Conservation (phyloP, 768 basidiomycete species). For the Pulveroboletus ravenelii region DNA sequence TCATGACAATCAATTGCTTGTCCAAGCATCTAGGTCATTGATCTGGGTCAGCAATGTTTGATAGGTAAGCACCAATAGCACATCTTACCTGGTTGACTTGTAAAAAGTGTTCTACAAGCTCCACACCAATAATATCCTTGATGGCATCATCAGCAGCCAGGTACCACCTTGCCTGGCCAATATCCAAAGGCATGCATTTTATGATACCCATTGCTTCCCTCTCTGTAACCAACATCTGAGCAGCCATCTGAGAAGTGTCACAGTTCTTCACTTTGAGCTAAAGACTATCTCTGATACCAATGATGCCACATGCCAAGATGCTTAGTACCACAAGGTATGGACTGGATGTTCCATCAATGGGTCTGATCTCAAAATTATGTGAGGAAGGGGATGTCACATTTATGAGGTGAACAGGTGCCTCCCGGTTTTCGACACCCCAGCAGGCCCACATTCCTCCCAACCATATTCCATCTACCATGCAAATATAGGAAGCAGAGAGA, state of each 20-base stretch:
- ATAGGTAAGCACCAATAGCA: no score
- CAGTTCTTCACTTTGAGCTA: constrained; percentile 39
- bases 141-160: constrained; percentile 38
- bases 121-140: constrained; percentile 38
- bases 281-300: constrained; percentile 41
- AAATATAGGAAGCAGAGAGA: constrained; percentile 54
- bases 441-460: constrained; percentile 64
- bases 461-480: constrained; percentile 64
- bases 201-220: constrained; percentile 44
- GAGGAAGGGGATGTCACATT: constrained; percentile 44
- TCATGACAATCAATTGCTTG: no score
- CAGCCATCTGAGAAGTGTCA: constrained; percentile 28
- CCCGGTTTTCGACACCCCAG: constrained; percentile 70
- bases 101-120: constrained; percentile 46
- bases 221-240: constrained; percentile 41
- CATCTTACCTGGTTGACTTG: constrained; percentile 45
- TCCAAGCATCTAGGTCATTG: no score
- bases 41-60: no score
- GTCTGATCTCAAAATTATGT: constrained; percentile 60
- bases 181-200: constrained; percentile 46
- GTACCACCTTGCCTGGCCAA: constrained; percentile 42
- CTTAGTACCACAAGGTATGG: constrained; percentile 55
- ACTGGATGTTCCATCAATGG: constrained; percentile 60
- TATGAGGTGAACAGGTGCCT: constrained; percentile 54
- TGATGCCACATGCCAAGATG: constrained; percentile 49